A percentile compares a stretch with the other conserved stretches of the same genome.
These are phyloP conservation scores for Triticum urartu DNA, from an alignment of 176 grass and related monocot species.

Conservation along the genomic window DNA sequence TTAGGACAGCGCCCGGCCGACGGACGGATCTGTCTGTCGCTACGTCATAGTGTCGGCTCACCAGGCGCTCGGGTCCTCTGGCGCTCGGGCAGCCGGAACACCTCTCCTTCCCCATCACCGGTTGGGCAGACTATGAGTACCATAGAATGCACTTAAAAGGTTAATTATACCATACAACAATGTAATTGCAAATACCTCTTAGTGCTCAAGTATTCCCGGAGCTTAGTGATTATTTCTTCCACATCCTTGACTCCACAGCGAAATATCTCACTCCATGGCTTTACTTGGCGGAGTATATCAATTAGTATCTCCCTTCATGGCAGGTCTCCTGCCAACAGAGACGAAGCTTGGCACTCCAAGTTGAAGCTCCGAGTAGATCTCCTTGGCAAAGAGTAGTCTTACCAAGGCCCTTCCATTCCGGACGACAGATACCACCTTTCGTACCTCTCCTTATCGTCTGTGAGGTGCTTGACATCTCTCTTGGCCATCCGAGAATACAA, in stretches of 20 bases:
- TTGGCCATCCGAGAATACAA: neutral
- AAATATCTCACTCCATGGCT: no score
- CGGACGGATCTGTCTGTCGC: no score
- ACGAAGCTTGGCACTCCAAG: neutral
- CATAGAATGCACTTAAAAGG: no score
- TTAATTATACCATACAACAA: neutral
- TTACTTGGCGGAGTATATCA: conserved; percentile 6
- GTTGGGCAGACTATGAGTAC: no score
- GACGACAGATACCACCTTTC: neutral
- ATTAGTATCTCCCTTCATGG: neutral
- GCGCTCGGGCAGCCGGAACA: no score
- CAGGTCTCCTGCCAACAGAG: neutral
- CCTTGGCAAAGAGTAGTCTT: conserved; percentile 17
- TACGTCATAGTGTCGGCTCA: no score
- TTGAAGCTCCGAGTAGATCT: neutral
- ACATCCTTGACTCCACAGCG: no score
- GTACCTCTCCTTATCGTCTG: neutral
- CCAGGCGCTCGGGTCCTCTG: no score
- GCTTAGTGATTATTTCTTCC: neutral
- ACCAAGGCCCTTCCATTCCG: neutral
- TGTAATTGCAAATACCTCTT: neutral
- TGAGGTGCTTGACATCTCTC: neutral
- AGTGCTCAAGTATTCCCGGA: neutral
- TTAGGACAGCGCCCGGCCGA: no score
- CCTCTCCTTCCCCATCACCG: no score